Evolutionary conservation across 2,329 filamentous ascomycete genomes (phyloP).

Genomic region (Aureobasidium sp.): DNA sequence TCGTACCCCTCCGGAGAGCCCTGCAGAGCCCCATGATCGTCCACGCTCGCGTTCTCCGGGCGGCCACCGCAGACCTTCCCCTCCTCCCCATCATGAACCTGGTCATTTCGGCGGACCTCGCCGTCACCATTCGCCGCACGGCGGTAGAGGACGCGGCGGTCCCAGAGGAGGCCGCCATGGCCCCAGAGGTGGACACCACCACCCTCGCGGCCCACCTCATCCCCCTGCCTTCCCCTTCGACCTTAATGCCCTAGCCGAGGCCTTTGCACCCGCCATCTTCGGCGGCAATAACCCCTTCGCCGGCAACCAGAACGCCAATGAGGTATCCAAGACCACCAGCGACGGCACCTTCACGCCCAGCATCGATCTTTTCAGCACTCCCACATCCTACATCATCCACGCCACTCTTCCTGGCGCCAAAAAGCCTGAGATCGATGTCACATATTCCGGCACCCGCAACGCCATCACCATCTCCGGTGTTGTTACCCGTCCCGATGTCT

Average conservation of each 20-base stretch:
- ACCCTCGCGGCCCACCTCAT: conserved; percentile 22
- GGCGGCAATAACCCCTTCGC: conserved; percentile 35
- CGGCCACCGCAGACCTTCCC: not conserved
- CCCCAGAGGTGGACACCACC: conserved; percentile 16
- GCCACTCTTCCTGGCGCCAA: conserved; percentile 68
- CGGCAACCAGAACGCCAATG: conserved; percentile 25
- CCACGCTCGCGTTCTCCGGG: not conserved
- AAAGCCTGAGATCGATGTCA: conserved; percentile 70
- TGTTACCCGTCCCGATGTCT: conserved; percentile 58
- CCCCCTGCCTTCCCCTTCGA: conserved; percentile 14
- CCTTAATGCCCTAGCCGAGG: conserved; percentile 17
- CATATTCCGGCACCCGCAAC: conserved; percentile 64
- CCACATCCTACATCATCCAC: conserved; percentile 61
- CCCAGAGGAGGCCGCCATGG: not conserved
- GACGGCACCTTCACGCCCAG: conserved; percentile 49
- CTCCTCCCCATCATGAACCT: conserved; percentile 13
- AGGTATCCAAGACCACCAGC: not conserved
- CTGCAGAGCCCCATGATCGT: conserved; percentile 19
- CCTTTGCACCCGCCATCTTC: conserved; percentile 27
- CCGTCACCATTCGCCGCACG: not conserved
- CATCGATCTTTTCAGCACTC: conserved; percentile 69
- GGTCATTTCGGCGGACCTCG: conserved; percentile 14
- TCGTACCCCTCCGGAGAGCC: conserved; percentile 23
- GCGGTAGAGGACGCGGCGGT: not conserved
- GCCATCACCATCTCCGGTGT: conserved; percentile 64